phyloP scores from a whole-genome alignment of 768 basidiomycete species.

The Podaxis rugospora region DNA sequence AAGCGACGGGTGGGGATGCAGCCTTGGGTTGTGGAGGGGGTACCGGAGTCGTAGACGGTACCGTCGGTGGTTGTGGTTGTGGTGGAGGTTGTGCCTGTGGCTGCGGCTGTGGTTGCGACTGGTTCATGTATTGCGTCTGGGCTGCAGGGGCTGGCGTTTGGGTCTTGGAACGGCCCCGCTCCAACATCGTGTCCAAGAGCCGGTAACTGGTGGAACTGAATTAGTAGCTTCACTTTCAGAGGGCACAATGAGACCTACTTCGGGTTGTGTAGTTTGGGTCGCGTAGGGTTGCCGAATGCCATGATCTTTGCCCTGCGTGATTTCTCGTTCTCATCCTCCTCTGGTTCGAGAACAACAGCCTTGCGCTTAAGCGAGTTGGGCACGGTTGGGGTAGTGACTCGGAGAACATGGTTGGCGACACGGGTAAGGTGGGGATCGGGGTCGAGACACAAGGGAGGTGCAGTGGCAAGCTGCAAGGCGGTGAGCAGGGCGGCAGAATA shows the following conservation, averaged over 20 bases:
- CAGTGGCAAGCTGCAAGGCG: slow-evolving; percentile 56
- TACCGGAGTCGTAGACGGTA: slow-evolving; percentile 16
- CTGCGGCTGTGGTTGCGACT: slow-evolving; percentile 15
- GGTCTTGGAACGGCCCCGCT: slow-evolving; percentile 17
- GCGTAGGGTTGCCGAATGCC: slow-evolving; percentile 71
- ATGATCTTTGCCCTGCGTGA: slow-evolving; percentile 70
- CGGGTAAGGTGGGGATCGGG: slow-evolving; percentile 75
- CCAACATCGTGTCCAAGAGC: slow-evolving; percentile 45
- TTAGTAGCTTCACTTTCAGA: not conserved
- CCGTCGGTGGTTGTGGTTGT: slow-evolving; percentile 17
- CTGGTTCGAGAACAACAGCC: slow-evolving; percentile 61
- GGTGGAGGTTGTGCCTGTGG: slow-evolving; percentile 19
- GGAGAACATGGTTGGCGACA: slow-evolving; percentile 68
- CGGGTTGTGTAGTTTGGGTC: slow-evolving; percentile 43
- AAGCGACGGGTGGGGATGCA: slow-evolving; percentile 21
- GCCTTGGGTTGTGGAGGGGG: slow-evolving; percentile 25
- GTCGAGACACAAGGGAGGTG: slow-evolving; percentile 73
- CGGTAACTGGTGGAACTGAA: slow-evolving; percentile 39
- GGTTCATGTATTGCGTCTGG: slow-evolving; percentile 23
- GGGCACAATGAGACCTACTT: slow-evolving; percentile 32
- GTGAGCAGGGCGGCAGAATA: slow-evolving; percentile 7
- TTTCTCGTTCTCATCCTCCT: slow-evolving; percentile 75
- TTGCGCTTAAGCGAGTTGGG: slow-evolving; percentile 77
- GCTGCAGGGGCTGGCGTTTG: slow-evolving; percentile 24
- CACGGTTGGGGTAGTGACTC: slow-evolving; percentile 69